Base-by-base conservation (phyloP, 805 yeast species). In the Yamadazyma nakazawae region DNA sequence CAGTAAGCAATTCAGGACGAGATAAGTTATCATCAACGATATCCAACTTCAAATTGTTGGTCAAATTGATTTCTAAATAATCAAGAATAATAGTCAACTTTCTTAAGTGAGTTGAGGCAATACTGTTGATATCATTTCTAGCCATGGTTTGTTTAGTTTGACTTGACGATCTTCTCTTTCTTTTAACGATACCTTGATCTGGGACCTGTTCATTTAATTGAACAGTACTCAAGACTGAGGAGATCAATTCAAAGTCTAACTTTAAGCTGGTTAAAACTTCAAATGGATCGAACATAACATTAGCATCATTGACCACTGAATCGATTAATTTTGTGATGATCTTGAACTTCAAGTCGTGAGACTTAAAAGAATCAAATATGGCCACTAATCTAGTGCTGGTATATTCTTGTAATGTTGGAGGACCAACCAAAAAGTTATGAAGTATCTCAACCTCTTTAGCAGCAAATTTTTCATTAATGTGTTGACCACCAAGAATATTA, bases 141-240 rank as follows among this genome's bases (percentile, higher is more conserved):
- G 84, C 81, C 73, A 84, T 77, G n/a, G 84, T 85, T 57, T 82
- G 90, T 59, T 81, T 84, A 1, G 92, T 76, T 13, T 87, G 76
- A 26, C 88, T 82, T 1, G 94, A 83, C 1, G 94, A 84, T 70
- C 97, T 79, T 74, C 97, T 82, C 60, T 75, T 68, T 67, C 96
- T 80, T 64, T 88, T 88, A 13, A 89, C 81, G 18, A 81, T 72
- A 32, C 72, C 72, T 49, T 67, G 76, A 43, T 72, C 75, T 3
- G 78, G 78, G 7, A 70, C 55, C 39, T 66, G 64, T 9, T 76
- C 61, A 42, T 77, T 79, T 37, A 85, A 76, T 59, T 79, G 83
- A 50, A 81, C 82, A 24, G 78, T 78, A 28, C 75, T 72, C 48
- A 91, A 72, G 18, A 88, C 62, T 6, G 77, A 71, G 40, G 80